Base-by-base conservation (phyloP, 2,329 filamentous ascomycete genomes). In the Paecilomyces niveus region DNA sequence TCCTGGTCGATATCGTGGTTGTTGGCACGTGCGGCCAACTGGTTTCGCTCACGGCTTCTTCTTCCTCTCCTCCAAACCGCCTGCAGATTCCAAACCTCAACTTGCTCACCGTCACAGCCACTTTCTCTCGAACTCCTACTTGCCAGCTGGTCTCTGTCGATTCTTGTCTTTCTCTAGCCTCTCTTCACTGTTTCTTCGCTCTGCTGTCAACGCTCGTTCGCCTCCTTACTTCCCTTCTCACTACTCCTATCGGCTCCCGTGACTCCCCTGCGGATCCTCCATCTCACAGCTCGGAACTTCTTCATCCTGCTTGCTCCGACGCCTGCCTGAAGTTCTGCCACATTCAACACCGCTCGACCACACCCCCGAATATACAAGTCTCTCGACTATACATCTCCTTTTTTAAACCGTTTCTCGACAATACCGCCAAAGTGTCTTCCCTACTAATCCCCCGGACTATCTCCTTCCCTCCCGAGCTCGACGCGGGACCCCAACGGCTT, bases 391-490 rank as follows among this genome's bases (percentile, higher is more conserved):
- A 53, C 54, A 53, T 62, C 7, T 29, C 26, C 62, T 54, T 61
- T 61, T 64, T 56, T 57, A 58, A 63, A 55, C 67, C 63, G 62
- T 63, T 63, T 63, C 65, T 71, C 63, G 61, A 73, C 79, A 89
- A 89, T 78, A 93, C 90, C 90, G 90, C 88, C 90, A 95, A 96
- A 81, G 87, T 95, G 90, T 93, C 92, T 87, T 90, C 92, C 76
- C 88, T 94, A 78, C 83, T 96, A 72, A 85, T 95, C 71, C 88
- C 90, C 76, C 90, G 90, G 75, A 91, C 90, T 82, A 88, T 94
- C 83, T 92, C 90, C 77, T 95, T 94, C 84, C 89, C 92, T 82
- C 88, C 87, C 81, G 88, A 88, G 79, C 85, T 87, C 68, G 88
- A 89, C 83, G 86, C 78, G 82, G 86, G 82, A 67, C 73, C 73